Evolutionary conservation across 1,284 basidiomycete genomes (phyloP).

Genomic region (Cutaneotrichosporon sp.): DNA sequence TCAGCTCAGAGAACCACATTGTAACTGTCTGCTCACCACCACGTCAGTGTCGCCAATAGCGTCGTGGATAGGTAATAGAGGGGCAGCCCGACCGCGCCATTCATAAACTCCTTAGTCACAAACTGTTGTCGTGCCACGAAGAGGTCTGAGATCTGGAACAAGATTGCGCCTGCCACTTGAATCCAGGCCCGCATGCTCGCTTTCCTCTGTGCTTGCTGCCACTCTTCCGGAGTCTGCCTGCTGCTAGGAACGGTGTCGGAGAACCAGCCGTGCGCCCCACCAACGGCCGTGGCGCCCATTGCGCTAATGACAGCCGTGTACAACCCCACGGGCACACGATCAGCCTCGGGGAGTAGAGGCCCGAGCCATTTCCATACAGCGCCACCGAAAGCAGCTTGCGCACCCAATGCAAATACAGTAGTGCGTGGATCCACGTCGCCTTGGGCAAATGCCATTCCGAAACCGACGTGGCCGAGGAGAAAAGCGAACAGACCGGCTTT

Average conservation of each 20-base stretch:
- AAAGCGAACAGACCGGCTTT: slow-evolving; percentile 16
- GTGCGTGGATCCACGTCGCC: neutral
- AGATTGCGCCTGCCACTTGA: slow-evolving; percentile 14
- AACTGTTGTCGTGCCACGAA: slow-evolving; percentile 19
- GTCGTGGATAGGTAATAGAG: slow-evolving; percentile 16
- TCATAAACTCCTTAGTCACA: slow-evolving; percentile 3
- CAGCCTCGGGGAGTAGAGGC: slow-evolving; percentile 5
- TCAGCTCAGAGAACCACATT: too few relatives aligned
- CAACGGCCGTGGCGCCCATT: slow-evolving; percentile 11
- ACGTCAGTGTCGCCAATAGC: slow-evolving; percentile 13
- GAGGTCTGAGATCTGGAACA: slow-evolving; percentile 18
- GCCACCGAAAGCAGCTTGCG: neutral
- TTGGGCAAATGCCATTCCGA: slow-evolving; percentile 8
- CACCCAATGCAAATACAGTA: neutral
- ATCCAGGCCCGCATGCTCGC: neutral
- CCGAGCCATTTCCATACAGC: slow-evolving; percentile 15
- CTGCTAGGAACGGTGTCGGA: too few relatives aligned
- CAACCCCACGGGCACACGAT: slow-evolving; percentile 11
- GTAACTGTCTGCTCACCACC: slow-evolving; percentile 1
- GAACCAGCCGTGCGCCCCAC: neutral
- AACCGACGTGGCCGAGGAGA: slow-evolving; percentile 19
- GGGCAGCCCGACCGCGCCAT: slow-evolving; percentile 14
- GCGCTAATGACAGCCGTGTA: slow-evolving; percentile 10
- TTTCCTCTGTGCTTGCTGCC: neutral
- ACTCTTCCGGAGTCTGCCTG: neutral